A percentile compares a stretch with the other conserved stretches of the same genome.
Evolutionary conservation across 345 rosid genomes (phyloP).

Genomic region (Microcos paniculata): DNA sequence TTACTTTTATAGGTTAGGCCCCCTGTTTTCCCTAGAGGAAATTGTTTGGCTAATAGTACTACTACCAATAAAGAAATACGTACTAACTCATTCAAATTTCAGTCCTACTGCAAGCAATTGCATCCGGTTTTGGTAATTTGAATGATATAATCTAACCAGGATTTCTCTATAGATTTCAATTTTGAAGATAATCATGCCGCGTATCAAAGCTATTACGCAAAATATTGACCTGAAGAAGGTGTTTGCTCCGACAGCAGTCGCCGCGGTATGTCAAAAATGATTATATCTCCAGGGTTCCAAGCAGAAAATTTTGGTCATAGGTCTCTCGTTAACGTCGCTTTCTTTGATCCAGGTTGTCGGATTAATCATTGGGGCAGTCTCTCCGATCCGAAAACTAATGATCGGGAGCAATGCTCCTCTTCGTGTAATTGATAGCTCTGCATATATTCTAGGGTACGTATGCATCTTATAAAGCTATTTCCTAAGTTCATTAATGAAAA

Average conservation of each 20-base stretch:
- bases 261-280: constrained; percentile 25
- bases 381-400: constrained; percentile 33
- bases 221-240: constrained; percentile 19
- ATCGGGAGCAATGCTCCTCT: constrained; percentile 47
- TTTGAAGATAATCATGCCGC: constrained; percentile 6
- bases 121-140: neutral
- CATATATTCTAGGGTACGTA: constrained; percentile 35
- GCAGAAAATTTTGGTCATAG: neutral
- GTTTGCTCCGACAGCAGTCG: constrained; percentile 29
- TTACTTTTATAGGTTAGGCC: too few species aligned
- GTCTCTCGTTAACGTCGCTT: neutral
- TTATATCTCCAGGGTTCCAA: neutral
- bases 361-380: constrained; percentile 22
- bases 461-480: neutral
- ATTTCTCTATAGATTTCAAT: neutral
- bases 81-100: too few species aligned
- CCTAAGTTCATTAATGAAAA: neutral
- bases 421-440: constrained; percentile 30
- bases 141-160: neutral
- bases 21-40: too few species aligned
- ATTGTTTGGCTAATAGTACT: too few species aligned
- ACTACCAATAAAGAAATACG: too few species aligned
- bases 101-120: neutral
- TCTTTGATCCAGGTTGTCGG: constrained; percentile 24
- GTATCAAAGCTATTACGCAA: neutral